Conservation (phyloP, 1,284 basidiomycete species). For the Ganoderma lingzhi region DNA sequence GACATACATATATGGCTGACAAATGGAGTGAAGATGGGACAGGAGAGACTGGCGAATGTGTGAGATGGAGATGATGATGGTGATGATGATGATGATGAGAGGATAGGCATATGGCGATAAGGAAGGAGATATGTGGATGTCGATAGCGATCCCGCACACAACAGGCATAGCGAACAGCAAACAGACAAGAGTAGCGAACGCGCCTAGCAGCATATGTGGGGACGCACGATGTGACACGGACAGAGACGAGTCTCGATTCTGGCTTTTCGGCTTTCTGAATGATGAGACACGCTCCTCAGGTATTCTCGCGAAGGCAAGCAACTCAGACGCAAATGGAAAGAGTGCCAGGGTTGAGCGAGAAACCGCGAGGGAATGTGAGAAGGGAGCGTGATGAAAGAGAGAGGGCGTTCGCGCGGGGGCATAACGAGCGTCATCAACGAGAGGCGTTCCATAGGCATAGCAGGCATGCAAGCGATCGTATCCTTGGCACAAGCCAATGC, state of each 20-base stretch:
- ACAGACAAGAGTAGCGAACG: constrained; percentile 21
- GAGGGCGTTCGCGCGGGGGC: constrained; percentile 27
- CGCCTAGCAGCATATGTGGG: constrained; percentile 17
- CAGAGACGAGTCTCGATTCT: constrained; percentile 5
- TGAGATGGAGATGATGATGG: constrained; percentile 9
- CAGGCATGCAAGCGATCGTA: constrained; percentile 17
- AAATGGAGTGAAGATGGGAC: constrained; percentile 29
- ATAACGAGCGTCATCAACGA: constrained; percentile 37
- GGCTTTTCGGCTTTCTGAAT: constrained; percentile 13
- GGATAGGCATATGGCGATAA: constrained; percentile 8
- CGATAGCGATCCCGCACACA: constrained; percentile 12
- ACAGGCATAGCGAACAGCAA: constrained; percentile 20
- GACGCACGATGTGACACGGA: background rate
- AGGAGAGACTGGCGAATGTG: constrained; percentile 4
- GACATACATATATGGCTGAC: constrained; percentile 34
- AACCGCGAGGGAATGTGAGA: constrained; percentile 3
- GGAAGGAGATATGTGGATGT: background rate
- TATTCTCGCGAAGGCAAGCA: background rate
- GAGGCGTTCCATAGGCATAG: constrained; percentile 34
- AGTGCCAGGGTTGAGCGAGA: background rate
- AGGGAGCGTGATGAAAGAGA: constrained; percentile 13
- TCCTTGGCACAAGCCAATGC: background rate
- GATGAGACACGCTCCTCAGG: constrained; percentile 5
- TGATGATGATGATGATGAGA: constrained; percentile 8
- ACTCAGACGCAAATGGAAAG: background rate